These are phyloP conservation scores for Hypocreales sp. DNA, from an alignment of 2,329 filamentous ascomycete species.

Conservation along the genomic window DNA sequence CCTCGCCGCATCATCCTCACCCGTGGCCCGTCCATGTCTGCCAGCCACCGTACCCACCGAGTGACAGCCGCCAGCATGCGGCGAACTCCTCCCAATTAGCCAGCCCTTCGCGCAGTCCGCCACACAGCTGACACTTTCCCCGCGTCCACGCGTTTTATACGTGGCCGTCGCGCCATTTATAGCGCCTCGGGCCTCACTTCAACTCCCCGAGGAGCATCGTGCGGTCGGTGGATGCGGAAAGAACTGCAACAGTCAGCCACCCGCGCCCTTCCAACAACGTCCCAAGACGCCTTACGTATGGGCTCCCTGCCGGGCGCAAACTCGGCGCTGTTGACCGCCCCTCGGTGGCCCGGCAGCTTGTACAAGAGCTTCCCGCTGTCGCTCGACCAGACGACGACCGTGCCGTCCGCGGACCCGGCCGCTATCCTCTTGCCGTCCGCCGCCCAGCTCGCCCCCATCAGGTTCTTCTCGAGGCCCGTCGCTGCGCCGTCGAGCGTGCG, in stretches of 20 bases:
- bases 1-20: too few species aligned
- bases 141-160: too few species aligned
- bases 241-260: conserved; percentile 42
- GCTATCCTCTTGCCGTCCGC: conserved; percentile 72
- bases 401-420: conserved; percentile 79
- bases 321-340: conserved; percentile 86
- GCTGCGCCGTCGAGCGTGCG: conserved; percentile 87
- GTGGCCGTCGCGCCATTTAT: too few species aligned
- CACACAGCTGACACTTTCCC: too few species aligned
- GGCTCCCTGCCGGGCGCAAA: conserved; percentile 77
- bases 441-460: conserved; percentile 85
- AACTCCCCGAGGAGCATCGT: conserved; percentile 75
- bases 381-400: conserved; percentile 79
- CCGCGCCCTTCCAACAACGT: neutral
- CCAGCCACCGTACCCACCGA: too few species aligned
- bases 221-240: conserved; percentile 81
- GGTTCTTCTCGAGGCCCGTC: conserved; percentile 76
- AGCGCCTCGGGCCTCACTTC: conserved; percentile 16
- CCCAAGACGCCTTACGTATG: conserved; percentile 52
- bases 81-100: too few species aligned
- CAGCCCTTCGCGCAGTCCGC: too few species aligned
- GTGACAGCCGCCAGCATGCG: too few species aligned
- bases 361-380: conserved; percentile 82
- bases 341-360: conserved; percentile 90
- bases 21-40: too few species aligned